Conservation (phyloP, 2,329 filamentous ascomycete species). For the Fusarium avenaceum region DNA sequence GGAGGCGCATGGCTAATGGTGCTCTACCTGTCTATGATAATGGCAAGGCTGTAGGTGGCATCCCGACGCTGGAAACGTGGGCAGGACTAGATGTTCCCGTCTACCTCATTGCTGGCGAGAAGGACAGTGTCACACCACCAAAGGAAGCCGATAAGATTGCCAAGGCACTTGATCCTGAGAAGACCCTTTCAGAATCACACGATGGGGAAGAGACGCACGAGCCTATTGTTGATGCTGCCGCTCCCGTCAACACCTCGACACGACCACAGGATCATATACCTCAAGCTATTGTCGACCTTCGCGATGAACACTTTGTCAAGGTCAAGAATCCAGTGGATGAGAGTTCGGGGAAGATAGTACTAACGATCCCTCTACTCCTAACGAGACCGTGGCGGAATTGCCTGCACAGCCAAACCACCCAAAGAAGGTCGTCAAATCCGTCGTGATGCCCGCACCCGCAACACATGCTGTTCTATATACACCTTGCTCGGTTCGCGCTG, state of each 20-base stretch:
- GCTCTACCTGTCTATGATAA: constrained; percentile 71
- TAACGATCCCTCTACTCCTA: constrained; percentile 62
- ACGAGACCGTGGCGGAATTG: constrained; percentile 58
- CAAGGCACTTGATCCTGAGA: constrained; percentile 52
- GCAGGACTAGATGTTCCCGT: constrained; percentile 78
- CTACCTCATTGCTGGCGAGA: constrained; percentile 82
- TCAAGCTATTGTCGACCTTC: constrained; percentile 53
- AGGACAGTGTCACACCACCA: constrained; percentile 81
- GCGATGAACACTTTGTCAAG: constrained; percentile 48
- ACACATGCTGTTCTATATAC: constrained; percentile 89
- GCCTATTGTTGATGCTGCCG: constrained; percentile 61
- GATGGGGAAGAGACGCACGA: constrained; percentile 49
- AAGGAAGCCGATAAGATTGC: constrained; percentile 77
- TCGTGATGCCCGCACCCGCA: constrained; percentile 80
- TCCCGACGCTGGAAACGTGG: constrained; percentile 81
- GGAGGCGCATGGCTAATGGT: constrained; percentile 84
- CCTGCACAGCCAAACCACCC: constrained; percentile 65
- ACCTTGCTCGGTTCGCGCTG: constrained; percentile 78
- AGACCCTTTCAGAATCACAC: constrained; percentile 25
- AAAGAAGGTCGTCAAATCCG: constrained; percentile 72
- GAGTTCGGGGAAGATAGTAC: constrained; percentile 54
- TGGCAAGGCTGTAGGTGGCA: constrained; percentile 69
- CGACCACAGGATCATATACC: constrained; percentile 52
- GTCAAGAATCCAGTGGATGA: constrained; percentile 40
- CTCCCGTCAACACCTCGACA: constrained; percentile 59